Evolutionary conservation across 208 protist species (phyloP).

Genomic region (Entamoeba invadens): DNA sequence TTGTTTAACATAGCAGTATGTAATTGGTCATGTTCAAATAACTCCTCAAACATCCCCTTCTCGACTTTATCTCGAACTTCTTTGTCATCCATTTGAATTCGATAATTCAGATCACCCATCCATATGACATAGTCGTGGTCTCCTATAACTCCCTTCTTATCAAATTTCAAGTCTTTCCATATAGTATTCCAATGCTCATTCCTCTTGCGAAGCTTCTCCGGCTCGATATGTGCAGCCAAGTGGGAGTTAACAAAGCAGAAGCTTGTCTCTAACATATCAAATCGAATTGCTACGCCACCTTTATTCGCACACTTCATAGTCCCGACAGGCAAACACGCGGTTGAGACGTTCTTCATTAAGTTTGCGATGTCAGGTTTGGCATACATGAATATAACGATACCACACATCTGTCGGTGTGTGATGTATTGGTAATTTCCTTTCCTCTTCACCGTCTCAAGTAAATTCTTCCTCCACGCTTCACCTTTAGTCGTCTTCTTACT

Average conservation of each 20-base stretch:
- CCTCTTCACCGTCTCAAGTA: not conserved
- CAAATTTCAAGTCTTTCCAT: not conserved
- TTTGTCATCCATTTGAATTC: conserved; percentile 49
- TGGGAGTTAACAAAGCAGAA: conserved; percentile 67
- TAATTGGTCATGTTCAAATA: conserved; percentile 25
- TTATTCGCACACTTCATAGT: conserved; percentile 61
- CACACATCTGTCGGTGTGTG: not conserved
- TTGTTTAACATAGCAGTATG: not conserved
- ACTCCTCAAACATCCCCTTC: not conserved
- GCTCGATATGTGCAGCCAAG: conserved; percentile 64
- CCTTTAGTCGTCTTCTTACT: not conserved
- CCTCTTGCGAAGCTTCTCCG: conserved; percentile 47
- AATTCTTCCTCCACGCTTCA: not conserved
- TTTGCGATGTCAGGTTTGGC: not conserved
- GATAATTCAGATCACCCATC: conserved; percentile 78
- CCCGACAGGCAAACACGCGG: conserved; percentile 15
- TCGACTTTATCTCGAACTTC: not conserved
- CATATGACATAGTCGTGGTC: conserved; percentile 70
- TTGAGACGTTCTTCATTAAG: not conserved
- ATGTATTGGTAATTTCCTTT: not conserved
- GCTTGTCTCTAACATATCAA: conserved; percentile 53
- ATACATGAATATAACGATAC: not conserved
- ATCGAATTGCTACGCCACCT: conserved; percentile 57
- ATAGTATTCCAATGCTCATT: conserved; percentile 42
- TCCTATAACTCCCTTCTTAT: not conserved